phyloP scores from a whole-genome alignment of 192 early-diverging fungal species.

The Diversispora eburnea region DNA sequence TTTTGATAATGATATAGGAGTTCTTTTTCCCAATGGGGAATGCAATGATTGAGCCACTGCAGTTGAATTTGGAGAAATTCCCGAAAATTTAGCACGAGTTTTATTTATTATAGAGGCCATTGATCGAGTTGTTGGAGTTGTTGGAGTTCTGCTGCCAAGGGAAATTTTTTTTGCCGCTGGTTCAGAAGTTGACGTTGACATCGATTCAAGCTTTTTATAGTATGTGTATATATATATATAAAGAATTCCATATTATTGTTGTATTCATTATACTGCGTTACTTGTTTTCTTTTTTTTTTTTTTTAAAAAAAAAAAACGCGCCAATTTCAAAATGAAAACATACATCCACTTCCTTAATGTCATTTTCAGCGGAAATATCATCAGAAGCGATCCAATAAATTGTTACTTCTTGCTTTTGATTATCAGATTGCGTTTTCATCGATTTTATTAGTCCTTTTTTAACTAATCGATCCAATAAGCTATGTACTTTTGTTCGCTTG shows the following conservation, averaged over 20 bases:
- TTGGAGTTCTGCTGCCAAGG: not conserved
- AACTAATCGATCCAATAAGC: not conserved
- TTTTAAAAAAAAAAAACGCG: too few species aligned
- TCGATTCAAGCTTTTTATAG: too few species aligned
- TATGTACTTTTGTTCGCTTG: not conserved
- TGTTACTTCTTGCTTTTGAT: not conserved
- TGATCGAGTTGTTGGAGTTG: not conserved
- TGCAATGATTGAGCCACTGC: not conserved
- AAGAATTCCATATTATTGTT: too few species aligned
- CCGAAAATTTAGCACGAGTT: not conserved
- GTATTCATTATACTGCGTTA: too few species aligned
- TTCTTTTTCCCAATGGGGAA: not conserved
- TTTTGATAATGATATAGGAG: not conserved
- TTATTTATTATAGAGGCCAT: conserved; percentile 18
- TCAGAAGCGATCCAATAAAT: not conserved
- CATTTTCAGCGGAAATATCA: too few species aligned
- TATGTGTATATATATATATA: not conserved
- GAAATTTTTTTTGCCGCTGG: not conserved
- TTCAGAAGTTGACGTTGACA: not conserved
- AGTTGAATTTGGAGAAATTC: not conserved
- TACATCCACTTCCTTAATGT: too few species aligned
- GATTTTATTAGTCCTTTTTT: conserved; percentile 3
- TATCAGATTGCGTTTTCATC: not conserved
- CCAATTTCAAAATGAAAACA: too few species aligned
- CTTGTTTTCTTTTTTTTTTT: too few species aligned